A percentile compares a stretch with the other conserved stretches of the same genome.
Evolutionary conservation across 176 grass and related monocot species (phyloP).

Genomic region (Juncus effusus): DNA sequence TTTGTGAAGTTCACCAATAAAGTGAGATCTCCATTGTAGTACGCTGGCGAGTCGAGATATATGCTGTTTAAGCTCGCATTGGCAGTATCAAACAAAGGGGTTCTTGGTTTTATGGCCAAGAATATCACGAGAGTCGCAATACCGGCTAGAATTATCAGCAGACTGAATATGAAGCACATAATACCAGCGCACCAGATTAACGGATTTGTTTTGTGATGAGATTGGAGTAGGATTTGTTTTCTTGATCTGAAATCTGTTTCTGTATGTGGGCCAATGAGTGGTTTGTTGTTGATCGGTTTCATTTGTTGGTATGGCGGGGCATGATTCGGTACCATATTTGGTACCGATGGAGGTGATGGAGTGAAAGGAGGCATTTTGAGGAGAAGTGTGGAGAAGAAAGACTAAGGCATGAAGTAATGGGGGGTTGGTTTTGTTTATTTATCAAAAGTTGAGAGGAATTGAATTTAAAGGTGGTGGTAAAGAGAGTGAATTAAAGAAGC

Average conservation of each 20-base stretch:
- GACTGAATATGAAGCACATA: slow-evolving; percentile 71
- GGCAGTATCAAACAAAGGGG: slow-evolving; percentile 52
- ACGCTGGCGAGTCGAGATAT: slow-evolving; percentile 58
- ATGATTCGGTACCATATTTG: slow-evolving; percentile 36
- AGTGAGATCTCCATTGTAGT: slow-evolving; percentile 70
- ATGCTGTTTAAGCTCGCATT: slow-evolving; percentile 65
- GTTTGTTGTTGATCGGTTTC: slow-evolving; percentile 11
- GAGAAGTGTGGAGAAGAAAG: slow-evolving; percentile 25
- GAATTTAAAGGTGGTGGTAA: slow-evolving; percentile 28
- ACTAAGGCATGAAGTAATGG: slow-evolving; percentile 52
- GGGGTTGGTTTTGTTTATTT: slow-evolving; percentile 33
- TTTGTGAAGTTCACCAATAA: slow-evolving; percentile 84
- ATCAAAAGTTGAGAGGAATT: slow-evolving; percentile 26
- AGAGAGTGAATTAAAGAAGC: slow-evolving; percentile 27
- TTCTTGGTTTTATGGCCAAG: slow-evolving; percentile 56
- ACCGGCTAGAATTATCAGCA: slow-evolving; percentile 70
- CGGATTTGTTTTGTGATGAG: slow-evolving; percentile 41
- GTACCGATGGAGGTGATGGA: slow-evolving; percentile 40
- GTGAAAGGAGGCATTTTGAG: slow-evolving; percentile 28
- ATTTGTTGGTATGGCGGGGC: slow-evolving; percentile 29
- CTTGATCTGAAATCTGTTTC: slow-evolving; percentile 28
- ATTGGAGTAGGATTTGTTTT: slow-evolving; percentile 37
- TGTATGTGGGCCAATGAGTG: not conserved
- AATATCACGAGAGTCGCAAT: slow-evolving; percentile 56
- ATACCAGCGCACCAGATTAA: slow-evolving; percentile 75